Conservation (phyloP, 2,329 filamentous ascomycete species). For the Cercospora nicotianae region DNA sequence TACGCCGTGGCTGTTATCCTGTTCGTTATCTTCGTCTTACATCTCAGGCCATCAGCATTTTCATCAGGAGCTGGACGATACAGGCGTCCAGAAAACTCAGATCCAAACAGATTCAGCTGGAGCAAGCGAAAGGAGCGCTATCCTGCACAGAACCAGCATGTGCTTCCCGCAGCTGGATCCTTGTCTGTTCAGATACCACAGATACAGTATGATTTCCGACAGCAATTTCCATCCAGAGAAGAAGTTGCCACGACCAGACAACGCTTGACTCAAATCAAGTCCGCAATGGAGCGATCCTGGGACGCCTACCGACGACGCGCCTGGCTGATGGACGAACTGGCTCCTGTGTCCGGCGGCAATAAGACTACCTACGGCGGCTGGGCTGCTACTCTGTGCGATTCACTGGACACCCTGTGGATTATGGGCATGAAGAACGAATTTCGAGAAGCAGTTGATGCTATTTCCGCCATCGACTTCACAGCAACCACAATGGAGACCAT, state of each 20-base stretch:
- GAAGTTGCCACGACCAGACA: constrained; percentile 15
- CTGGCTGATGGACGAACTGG: constrained; percentile 83
- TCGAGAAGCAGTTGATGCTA: constrained; percentile 60
- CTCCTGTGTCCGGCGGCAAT: constrained; percentile 61
- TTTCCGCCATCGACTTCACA: constrained; percentile 62
- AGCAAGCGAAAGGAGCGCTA: constrained; percentile 20
- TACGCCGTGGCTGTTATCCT: constrained; percentile 11
- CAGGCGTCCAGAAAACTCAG: neutral
- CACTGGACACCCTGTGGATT: constrained; percentile 71
- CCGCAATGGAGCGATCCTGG: constrained; percentile 77
- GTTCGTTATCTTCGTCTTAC: constrained; percentile 17
- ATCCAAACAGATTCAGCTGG: constrained; percentile 17
- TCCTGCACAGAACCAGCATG: constrained; percentile 15
- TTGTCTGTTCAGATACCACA: constrained; percentile 10
- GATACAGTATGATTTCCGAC: constrained; percentile 19
- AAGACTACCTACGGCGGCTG: constrained; percentile 85
- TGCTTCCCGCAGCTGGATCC: constrained; percentile 10
- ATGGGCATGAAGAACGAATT: constrained; percentile 68
- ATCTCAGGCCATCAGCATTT: constrained; percentile 6
- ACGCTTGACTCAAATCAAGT: constrained; percentile 56
- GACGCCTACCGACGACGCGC: constrained; percentile 74
- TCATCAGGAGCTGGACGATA: neutral
- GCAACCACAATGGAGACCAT: constrained; percentile 53
- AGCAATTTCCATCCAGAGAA: neutral
- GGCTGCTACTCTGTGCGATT: constrained; percentile 84